Percentiles rank a stretch among this genome's conserved stretches.
Evolutionary conservation across 1,284 basidiomycete species (phyloP).

Genomic region (Melampsora americana): DNA sequence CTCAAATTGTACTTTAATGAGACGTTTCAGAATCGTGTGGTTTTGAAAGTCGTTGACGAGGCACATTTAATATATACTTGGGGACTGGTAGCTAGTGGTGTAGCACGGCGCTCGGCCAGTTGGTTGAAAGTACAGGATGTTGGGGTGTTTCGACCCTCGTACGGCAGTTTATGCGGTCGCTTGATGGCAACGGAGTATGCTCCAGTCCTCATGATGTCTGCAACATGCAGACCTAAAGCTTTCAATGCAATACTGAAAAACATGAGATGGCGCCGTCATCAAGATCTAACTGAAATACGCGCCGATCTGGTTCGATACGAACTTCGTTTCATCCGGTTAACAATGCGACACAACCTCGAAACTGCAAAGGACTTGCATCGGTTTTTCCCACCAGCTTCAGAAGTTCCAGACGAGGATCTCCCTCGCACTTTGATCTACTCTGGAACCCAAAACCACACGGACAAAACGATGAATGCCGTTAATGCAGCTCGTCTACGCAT

Average conservation of each 20-base stretch:
- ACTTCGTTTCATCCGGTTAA: neutral
- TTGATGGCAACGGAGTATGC: neutral
- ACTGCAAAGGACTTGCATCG: neutral
- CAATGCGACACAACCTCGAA: neutral
- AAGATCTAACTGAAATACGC: too few species aligned
- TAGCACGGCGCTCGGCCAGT: neutral
- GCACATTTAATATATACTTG: neutral
- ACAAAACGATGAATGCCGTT: neutral
- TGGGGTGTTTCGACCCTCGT: neutral
- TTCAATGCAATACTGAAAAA: constrained; percentile 14
- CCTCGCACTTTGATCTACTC: constrained; percentile 7
- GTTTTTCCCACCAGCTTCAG: neutral
- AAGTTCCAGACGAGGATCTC: neutral
- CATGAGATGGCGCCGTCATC: neutral
- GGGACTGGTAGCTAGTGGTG: neutral
- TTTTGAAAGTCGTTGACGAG: neutral
- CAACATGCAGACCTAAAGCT: constrained; percentile 3
- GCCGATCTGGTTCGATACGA: constrained; percentile 5
- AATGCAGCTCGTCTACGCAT: neutral
- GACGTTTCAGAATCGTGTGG: neutral
- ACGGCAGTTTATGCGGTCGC: neutral
- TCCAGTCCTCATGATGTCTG: constrained; percentile 7
- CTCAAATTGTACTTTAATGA: neutral
- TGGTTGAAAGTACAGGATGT: neutral
- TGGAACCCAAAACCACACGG: neutral